Evolutionary conservation across 768 basidiomycete species (phyloP), one percentile per base, ranked within the genome.

Genomic region (Termitomyces sp.): DNA sequence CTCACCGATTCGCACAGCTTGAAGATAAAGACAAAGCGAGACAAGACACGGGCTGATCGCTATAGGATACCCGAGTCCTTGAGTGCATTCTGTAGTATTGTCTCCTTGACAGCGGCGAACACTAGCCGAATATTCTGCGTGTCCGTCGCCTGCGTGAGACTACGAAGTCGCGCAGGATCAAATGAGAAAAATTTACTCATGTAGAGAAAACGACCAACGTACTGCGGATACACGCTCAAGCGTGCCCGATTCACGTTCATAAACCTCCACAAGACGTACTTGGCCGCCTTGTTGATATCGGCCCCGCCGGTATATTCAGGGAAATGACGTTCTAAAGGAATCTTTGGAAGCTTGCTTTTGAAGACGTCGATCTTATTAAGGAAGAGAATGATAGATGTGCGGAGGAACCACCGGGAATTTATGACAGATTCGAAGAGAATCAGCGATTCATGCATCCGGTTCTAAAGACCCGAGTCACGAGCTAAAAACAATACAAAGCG

Each of bases 291-390:
- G 75, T 94, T 94, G 70, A 95, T 90, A 65, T 95, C 92, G 6
- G 85, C 72, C 5, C 92, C 92, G 38, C 92, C 92, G 0, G 90
- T 90, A 70, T 95, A 95, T 66, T 94, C 93, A 4, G 92, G 85
- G 70, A 94, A 94, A 70, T 88, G 88, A 43, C 76, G 74, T 59
- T 89, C 88, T 20, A 92, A 71, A 6, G 88, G 88, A 0, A 88
- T 82, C 84, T 87, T 80, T 4, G 88, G 87, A 12, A 96, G 79
- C 72, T 97, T 97, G 66, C 86, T 87, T 47, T 90, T 87, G 75
- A 97, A 95, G 45, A 96, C 77, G 70, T 97, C 94, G 64, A 94
- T 94, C 79, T 96, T 95, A 75, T 94, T 95, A 59, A 94, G 73
- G 81, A 95, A 94, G 48, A 95, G 74, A 66, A 95, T 95, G 64